phyloP scores from a whole-genome alignment of 768 basidiomycete genomes.

The Cubamyces lactineus region DNA sequence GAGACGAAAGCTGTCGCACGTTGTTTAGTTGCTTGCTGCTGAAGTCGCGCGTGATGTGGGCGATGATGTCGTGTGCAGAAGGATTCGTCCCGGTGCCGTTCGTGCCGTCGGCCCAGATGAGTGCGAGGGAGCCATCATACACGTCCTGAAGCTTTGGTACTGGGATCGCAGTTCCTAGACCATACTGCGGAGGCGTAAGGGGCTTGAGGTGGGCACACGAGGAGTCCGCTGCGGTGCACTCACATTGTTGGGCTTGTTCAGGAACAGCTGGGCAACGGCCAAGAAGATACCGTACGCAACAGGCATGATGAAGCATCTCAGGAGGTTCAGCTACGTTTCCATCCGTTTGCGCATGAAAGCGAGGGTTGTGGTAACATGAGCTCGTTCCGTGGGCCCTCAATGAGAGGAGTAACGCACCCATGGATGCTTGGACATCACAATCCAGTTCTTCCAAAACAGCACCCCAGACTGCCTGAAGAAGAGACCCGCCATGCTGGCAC shows the following conservation, averaged over 20 bases:
- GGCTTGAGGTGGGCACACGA: not conserved
- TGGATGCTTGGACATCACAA: slow-evolving; percentile 66
- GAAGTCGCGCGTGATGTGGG: slow-evolving; percentile 58
- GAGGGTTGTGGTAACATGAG: not conserved
- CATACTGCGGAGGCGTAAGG: slow-evolving; percentile 48
- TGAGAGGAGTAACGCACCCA: slow-evolving; percentile 48
- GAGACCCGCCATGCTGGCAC: slow-evolving; percentile 26
- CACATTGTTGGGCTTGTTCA: slow-evolving; percentile 63
- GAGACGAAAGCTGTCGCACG: slow-evolving; percentile 50
- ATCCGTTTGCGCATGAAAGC: not conserved
- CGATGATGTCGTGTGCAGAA: slow-evolving; percentile 62
- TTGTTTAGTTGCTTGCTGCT: slow-evolving; percentile 47
- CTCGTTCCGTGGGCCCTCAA: not conserved
- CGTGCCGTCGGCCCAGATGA: slow-evolving; percentile 74
- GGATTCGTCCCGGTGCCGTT: slow-evolving; percentile 53
- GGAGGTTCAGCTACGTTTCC: slow-evolving; percentile 51
- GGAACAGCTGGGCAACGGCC: slow-evolving; percentile 62
- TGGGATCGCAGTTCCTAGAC: slow-evolving; percentile 59
- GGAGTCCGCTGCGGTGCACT: slow-evolving; percentile 25
- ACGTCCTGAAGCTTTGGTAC: slow-evolving; percentile 49
- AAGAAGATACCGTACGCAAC: slow-evolving; percentile 70
- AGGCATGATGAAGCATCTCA: slow-evolving; percentile 66
- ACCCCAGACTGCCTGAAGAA: slow-evolving; percentile 66
- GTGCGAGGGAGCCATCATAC: slow-evolving; percentile 54
- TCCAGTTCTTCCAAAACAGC: slow-evolving; percentile 76